phyloP scores from a whole-genome alignment of 257 asterid species.

The Haberlea rhodopensis region DNA sequence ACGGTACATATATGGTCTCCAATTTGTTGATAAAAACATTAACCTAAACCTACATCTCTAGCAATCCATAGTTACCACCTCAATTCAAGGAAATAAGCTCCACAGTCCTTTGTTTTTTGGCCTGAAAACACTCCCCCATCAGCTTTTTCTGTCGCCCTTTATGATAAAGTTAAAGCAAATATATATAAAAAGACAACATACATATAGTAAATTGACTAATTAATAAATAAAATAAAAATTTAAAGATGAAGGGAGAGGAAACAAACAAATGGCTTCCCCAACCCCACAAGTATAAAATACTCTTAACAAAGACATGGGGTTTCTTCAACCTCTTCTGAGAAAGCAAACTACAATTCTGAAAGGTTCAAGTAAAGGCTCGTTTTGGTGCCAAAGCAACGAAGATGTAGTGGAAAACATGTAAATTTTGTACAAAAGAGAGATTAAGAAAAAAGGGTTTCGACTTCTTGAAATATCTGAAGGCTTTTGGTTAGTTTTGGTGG shows the following conservation, averaged over 20 bases:
- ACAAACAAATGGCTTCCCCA: slow-evolving; percentile 30
- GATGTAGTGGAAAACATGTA: slow-evolving; percentile 17
- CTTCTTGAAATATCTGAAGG: slow-evolving; percentile 12
- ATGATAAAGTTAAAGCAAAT: slow-evolving; percentile 59
- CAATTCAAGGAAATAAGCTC: slow-evolving; percentile 49
- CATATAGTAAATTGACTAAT: slow-evolving; percentile 14
- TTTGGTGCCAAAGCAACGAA: slow-evolving; percentile 30
- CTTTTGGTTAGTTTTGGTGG: not conserved
- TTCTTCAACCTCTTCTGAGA: slow-evolving; percentile 38
- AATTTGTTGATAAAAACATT: not conserved
- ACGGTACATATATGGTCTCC: no score
- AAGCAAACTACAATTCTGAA: slow-evolving; percentile 37
- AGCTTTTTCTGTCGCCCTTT: slow-evolving; percentile 64
- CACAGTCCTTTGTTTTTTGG: slow-evolving; percentile 51
- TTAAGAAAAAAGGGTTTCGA: not conserved
- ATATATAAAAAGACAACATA: slow-evolving; percentile 26
- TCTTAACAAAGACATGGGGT: slow-evolving; percentile 38
- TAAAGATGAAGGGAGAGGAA: slow-evolving; percentile 28
- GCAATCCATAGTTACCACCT: slow-evolving; percentile 27
- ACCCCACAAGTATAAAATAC: slow-evolving; percentile 55
- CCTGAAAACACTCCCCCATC: slow-evolving; percentile 64
- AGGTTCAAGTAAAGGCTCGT: slow-evolving; percentile 33
- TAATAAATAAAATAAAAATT: slow-evolving; percentile 10
- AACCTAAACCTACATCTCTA: slow-evolving; percentile 21
- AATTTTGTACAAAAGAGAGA: not conserved